Conservation (phyloP, 345 rosid genomes). For the Anacardium occidentale region DNA sequence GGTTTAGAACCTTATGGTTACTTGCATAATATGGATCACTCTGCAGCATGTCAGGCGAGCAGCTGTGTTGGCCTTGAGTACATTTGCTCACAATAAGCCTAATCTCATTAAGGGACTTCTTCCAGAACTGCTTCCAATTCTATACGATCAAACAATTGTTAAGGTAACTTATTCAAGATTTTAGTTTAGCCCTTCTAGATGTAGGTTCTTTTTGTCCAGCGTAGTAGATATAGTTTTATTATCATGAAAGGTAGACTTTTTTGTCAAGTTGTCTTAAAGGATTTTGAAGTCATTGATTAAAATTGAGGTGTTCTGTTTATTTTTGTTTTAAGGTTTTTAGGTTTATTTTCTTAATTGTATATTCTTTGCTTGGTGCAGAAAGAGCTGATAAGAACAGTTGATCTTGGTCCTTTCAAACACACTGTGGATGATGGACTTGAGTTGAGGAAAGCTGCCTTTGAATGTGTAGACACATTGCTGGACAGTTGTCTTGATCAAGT, state of each 20-base stretch:
- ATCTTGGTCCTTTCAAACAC: constrained; percentile 99
- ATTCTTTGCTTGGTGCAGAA: constrained; percentile 52
- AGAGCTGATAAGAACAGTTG: constrained; percentile 94
- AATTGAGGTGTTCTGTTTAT: not conserved
- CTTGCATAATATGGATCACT: constrained; percentile 2
- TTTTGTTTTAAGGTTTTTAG: not conserved
- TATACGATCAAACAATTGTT: constrained; percentile 89
- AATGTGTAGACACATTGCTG: constrained; percentile 85
- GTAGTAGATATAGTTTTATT: not conserved
- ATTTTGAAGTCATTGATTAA: not conserved
- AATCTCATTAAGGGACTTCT: constrained; percentile 90
- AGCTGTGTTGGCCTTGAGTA: constrained; percentile 91
- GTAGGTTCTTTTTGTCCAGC: not conserved
- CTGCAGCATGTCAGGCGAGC: constrained; percentile 99
- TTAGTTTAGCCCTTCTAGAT: not conserved
- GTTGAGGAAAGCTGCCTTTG: constrained; percentile 96
- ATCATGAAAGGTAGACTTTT: not conserved
- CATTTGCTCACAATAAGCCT: constrained; percentile 96
- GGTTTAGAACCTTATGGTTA: constrained; percentile 6
- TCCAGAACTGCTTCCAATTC: constrained; percentile 83
- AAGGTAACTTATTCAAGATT: constrained; percentile 55
- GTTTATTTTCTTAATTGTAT: constrained; percentile 4
- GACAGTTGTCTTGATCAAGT: constrained; percentile 96
- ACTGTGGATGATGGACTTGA: constrained; percentile 96
- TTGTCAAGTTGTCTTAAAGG: not conserved